A percentile compares a stretch with the other conserved stretches of the same genome.
These are phyloP conservation scores for Crithidia brevicula DNA, from an alignment of 208 protist species.

Conservation along the genomic window DNA sequence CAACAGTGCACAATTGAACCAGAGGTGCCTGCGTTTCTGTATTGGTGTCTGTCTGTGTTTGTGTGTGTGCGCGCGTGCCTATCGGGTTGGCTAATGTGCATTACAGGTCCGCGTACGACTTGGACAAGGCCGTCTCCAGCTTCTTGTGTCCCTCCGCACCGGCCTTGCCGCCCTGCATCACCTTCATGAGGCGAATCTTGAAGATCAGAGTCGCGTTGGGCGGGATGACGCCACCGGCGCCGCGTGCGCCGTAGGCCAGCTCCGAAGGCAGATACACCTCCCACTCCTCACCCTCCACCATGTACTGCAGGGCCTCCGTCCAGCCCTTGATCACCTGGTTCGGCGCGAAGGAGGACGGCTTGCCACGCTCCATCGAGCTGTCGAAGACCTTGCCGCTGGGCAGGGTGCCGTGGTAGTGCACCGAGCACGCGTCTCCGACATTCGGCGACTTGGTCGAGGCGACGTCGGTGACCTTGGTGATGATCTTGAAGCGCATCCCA, in stretches of 20 bases:
- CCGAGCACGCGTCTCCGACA: conserved; percentile 56
- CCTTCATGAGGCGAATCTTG: conserved; percentile 77
- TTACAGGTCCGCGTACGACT: conserved; percentile 59
- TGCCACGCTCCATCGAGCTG: conserved; percentile 67
- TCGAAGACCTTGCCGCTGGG: conserved; percentile 81
- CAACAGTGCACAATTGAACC: no score
- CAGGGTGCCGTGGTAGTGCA: conserved; percentile 85
- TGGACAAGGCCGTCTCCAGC: conserved; percentile 55
- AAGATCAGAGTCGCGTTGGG: conserved; percentile 75
- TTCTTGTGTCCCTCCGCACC: conserved; percentile 51
- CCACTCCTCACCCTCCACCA: conserved; percentile 88
- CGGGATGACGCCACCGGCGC: conserved; percentile 67
- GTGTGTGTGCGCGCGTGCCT: conserved; percentile 9
- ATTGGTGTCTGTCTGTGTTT: neutral
- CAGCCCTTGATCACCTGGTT: conserved; percentile 83
- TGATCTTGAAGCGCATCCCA: conserved; percentile 79
- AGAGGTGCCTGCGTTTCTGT: neutral
- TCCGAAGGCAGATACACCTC: conserved; percentile 77
- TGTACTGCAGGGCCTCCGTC: conserved; percentile 88
- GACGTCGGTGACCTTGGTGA: conserved; percentile 43
- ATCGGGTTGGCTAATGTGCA: neutral
- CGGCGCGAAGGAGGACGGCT: conserved; percentile 69
- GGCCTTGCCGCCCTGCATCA: conserved; percentile 61
- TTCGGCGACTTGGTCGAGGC: conserved; percentile 43
- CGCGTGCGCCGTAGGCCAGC: conserved; percentile 77